These are phyloP conservation scores for Schoenoplectus triqueter DNA, from an alignment of 202 grass and related monocot genomes.

Conservation along the genomic window DNA sequence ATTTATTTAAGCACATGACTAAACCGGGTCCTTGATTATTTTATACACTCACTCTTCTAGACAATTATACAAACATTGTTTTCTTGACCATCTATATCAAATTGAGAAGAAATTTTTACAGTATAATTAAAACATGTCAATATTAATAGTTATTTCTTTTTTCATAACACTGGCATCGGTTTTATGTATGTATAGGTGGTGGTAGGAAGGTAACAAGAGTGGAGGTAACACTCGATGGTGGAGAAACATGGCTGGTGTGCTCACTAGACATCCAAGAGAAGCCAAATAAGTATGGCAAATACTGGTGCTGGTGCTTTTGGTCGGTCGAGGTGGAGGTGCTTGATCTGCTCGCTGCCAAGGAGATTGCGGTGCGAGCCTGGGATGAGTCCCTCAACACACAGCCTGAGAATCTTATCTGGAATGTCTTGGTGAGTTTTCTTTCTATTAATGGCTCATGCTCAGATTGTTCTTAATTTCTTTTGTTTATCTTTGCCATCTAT, in stretches of 20 bases:
- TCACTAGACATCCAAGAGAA: conserved; percentile 69
- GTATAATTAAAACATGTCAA: background rate
- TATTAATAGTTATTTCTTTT: background rate
- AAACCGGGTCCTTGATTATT: background rate
- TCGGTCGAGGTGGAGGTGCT: conserved; percentile 74
- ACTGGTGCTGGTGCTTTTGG: conserved; percentile 98
- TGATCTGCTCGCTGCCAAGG: conserved; percentile 77
- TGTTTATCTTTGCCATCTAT: background rate
- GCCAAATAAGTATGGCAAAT: conserved; percentile 78
- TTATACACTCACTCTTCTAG: background rate
- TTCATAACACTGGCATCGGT: background rate
- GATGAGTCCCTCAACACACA: conserved; percentile 84
- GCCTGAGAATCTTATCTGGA: conserved; percentile 89
- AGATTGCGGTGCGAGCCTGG: conserved; percentile 80
- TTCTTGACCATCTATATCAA: background rate
- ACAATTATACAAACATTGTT: background rate
- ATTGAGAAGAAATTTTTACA: background rate
- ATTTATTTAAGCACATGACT: background rate
- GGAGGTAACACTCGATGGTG: conserved; percentile 80
- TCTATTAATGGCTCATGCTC: background rate
- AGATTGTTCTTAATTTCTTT: background rate
- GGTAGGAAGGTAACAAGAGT: conserved; percentile 78
- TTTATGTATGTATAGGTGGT: conserved; percentile 51
- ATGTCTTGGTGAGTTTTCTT: conserved; percentile 68
- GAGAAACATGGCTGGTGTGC: conserved; percentile 78